phyloP scores from a whole-genome alignment of 352 stramenopile species.

The Phytophthora ramorum region DNA sequence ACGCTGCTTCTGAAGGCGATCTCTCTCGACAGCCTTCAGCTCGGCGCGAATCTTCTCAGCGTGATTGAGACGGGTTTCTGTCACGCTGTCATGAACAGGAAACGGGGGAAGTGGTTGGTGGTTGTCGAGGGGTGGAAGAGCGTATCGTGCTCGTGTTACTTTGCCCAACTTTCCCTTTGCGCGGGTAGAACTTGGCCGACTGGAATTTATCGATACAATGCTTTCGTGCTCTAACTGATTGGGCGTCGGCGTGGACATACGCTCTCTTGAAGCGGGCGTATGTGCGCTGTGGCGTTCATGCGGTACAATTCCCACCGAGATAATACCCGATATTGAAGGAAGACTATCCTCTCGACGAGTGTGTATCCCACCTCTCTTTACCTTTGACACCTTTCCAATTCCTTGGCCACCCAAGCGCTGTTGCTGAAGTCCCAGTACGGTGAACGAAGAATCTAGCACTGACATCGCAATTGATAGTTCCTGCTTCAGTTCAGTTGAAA shows the following conservation, averaged over 20 bases:
- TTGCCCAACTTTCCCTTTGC: constrained; percentile 15
- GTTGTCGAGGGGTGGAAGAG: constrained; percentile 17
- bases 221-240: constrained; percentile 28
- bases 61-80: constrained; percentile 43
- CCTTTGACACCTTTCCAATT: not conserved
- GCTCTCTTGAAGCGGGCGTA: constrained; percentile 8
- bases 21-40: constrained; percentile 47
- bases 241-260: not conserved
- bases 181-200: not conserved
- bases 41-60: constrained; percentile 51
- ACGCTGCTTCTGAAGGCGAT: constrained; percentile 54
- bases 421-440: constrained; percentile 30
- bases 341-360: constrained; percentile 1
- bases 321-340: constrained; percentile 8
- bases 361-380: not conserved
- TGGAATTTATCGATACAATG: constrained; percentile 2
- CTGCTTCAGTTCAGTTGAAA: not conserved
- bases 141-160: not conserved
- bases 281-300: not conserved
- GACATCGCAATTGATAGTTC: not conserved
- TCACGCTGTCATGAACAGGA: constrained; percentile 15
- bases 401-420: constrained; percentile 2
- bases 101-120: constrained; percentile 3
- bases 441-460: constrained; percentile 18
- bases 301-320: constrained; percentile 13